Percentiles rank a stretch among this genome's conserved stretches.
Evolutionary conservation across 1,284 basidiomycete genomes (phyloP).

Genomic region (Cryptococcus floricola): DNA sequence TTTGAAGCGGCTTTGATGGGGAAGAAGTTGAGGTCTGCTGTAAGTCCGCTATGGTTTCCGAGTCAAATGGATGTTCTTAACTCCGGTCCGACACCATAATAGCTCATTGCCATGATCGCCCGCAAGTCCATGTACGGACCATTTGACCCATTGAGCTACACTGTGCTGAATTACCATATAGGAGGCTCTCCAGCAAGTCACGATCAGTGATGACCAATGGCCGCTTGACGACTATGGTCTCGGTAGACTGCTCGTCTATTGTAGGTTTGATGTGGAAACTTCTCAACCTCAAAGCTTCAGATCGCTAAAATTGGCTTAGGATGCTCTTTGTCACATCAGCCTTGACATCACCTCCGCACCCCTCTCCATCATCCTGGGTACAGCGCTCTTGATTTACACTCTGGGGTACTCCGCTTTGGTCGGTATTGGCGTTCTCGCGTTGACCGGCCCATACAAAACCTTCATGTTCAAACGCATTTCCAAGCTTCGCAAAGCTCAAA

Average conservation of each 20-base stretch:
- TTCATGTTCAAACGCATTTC: slow-evolving; percentile 64
- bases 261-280: slow-evolving; percentile 46
- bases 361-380: slow-evolving; percentile 58
- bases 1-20: slow-evolving; percentile 7
- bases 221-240: slow-evolving; percentile 65
- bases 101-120: slow-evolving; percentile 24
- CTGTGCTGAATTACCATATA: slow-evolving; percentile 33
- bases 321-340: slow-evolving; percentile 3
- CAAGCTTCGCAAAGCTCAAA: slow-evolving; percentile 60
- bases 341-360: slow-evolving; percentile 53
- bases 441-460: slow-evolving; percentile 11
- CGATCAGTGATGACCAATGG: slow-evolving; percentile 17
- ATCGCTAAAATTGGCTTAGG: neutral
- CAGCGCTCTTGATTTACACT: slow-evolving; percentile 61
- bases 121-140: slow-evolving; percentile 49
- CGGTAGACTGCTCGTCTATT: slow-evolving; percentile 59
- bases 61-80: neutral
- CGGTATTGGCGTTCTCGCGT: slow-evolving; percentile 15
- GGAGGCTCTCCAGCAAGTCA: slow-evolving; percentile 19
- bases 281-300: too few relatives aligned
- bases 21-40: slow-evolving; percentile 3
- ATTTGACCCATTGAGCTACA: slow-evolving; percentile 46
- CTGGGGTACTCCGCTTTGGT: slow-evolving; percentile 29
- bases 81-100: neutral
- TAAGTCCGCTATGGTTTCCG: neutral